Percentiles rank a stretch among this genome's conserved stretches.
These are phyloP conservation scores for Lepiota subincarnata DNA, from an alignment of 768 basidiomycete species.

Conservation along the genomic window DNA sequence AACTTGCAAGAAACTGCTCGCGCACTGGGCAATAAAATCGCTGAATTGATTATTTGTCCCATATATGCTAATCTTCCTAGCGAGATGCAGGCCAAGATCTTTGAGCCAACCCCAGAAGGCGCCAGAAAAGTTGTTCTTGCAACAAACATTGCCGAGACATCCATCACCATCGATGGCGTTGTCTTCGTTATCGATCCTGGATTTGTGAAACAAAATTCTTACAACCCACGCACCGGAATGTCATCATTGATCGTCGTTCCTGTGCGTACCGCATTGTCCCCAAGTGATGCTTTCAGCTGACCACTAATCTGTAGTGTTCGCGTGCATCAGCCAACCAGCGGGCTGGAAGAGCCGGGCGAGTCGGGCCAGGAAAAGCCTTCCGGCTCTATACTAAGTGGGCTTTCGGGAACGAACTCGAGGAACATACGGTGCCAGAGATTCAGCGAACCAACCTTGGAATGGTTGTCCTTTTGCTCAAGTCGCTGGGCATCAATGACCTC, in stretches of 20 bases:
- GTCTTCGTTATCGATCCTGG: conserved; percentile 99
- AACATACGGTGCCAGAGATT: conserved; percentile 97
- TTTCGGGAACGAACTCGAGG: conserved; percentile 90
- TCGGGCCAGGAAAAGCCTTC: conserved; percentile 97
- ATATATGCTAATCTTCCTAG: conserved; percentile 99
- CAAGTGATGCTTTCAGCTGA: background rate
- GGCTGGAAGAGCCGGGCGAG: conserved; percentile 95
- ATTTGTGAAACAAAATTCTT: conserved; percentile 98
- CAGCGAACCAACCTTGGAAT: conserved; percentile 97
- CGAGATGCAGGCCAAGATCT: conserved; percentile 99
- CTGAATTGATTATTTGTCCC: conserved; percentile 91
- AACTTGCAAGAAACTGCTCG: conserved; percentile 93
- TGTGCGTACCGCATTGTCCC: conserved; percentile 40
- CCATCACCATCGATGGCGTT: conserved; percentile 98
- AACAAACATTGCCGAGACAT: conserved; percentile 99
- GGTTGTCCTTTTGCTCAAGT: conserved; percentile 94
- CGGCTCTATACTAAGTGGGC: conserved; percentile 99
- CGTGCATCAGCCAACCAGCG: conserved; percentile 96
- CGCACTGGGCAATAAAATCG: conserved; percentile 92
- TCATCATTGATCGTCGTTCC: conserved; percentile 94
- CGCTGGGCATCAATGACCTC: conserved; percentile 95
- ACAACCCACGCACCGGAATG: conserved; percentile 98
- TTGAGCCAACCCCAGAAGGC: conserved; percentile 96
- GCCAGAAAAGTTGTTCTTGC: conserved; percentile 97
- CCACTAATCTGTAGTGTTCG: conserved; percentile 61